Evolutionary conservation across 139 green algal species (phyloP).

Genomic region (Edaphochlamys debaryana): DNA sequence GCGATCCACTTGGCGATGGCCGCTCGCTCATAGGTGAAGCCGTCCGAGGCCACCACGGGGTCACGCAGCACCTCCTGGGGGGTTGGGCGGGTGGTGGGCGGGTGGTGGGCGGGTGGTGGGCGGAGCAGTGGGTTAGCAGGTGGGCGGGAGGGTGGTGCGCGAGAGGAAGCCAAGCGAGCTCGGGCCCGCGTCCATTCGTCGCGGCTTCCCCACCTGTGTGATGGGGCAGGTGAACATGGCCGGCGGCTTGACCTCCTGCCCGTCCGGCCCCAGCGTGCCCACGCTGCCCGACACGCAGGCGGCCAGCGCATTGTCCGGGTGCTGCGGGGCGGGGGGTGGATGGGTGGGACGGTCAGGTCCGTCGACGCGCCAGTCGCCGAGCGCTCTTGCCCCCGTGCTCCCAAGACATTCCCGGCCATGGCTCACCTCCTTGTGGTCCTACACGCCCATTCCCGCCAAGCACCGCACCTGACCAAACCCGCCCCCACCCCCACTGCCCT

Average conservation of each 20-base stretch:
- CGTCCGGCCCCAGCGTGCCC: neutral
- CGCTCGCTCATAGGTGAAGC: constrained; percentile 43
- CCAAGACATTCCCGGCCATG: too few relatives aligned
- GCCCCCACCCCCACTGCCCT: too few relatives aligned
- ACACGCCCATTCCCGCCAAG: too few relatives aligned
- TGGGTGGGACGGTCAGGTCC: too few relatives aligned
- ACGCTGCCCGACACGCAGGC: neutral
- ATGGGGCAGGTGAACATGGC: constrained; percentile 37
- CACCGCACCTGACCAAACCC: too few relatives aligned
- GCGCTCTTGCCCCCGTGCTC: too few relatives aligned
- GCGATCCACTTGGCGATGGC: constrained; percentile 21
- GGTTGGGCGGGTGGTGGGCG: neutral
- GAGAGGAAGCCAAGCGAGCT: neutral
- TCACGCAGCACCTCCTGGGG: constrained; percentile 30
- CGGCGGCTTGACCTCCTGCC: constrained; percentile 6
- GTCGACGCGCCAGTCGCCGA: too few relatives aligned
- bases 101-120: neutral
- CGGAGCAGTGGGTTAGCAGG: too few relatives aligned
- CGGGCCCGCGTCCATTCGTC: too few relatives aligned
- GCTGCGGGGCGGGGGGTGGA: too few relatives aligned
- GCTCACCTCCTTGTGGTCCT: too few relatives aligned
- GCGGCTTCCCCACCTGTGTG: constrained; percentile 37
- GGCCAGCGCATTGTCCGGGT: neutral
- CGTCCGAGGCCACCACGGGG: constrained; percentile 32
- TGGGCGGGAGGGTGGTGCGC: neutral